Percentiles rank a stretch among this genome's conserved stretches.
These are phyloP conservation scores for Mycogone perniciosa DNA, from an alignment of 2,329 filamentous ascomycete genomes.

Conservation along the genomic window DNA sequence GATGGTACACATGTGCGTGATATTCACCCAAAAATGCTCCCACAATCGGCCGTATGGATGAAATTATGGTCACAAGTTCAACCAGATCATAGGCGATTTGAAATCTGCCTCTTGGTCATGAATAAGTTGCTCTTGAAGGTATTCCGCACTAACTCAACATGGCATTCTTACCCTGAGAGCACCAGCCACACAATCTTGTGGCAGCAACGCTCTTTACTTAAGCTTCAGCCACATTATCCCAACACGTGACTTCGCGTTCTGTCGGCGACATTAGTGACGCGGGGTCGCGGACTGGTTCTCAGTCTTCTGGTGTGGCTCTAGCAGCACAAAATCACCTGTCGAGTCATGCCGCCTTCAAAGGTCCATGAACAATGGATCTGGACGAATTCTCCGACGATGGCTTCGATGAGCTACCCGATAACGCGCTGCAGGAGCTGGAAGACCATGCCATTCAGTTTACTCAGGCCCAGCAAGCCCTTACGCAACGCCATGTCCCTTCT, in stretches of 20 bases:
- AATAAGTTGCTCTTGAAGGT: too few species aligned
- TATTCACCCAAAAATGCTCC: too few species aligned
- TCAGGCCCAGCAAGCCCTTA: slow-evolving; percentile 35
- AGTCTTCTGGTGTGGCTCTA: neutral
- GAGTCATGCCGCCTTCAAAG: slow-evolving; percentile 14
- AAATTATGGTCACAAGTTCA: too few species aligned
- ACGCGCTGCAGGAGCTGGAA: slow-evolving; percentile 56
- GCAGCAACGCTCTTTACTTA: too few species aligned
- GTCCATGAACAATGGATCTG: slow-evolving; percentile 30
- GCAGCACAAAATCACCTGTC: neutral
- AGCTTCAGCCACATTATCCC: neutral
- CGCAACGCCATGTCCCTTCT: slow-evolving; percentile 17
- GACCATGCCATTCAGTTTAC: slow-evolving; percentile 57
- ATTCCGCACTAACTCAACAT: too few species aligned
- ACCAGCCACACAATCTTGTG: neutral
- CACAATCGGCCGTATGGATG: too few species aligned
- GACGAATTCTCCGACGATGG: slow-evolving; percentile 60
- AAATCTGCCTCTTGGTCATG: too few species aligned
- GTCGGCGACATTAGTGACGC: slow-evolving; percentile 10
- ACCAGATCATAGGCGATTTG: too few species aligned
- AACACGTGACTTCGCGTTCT: slow-evolving; percentile 27
- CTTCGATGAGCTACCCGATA: slow-evolving; percentile 54
- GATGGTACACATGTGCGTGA: too few species aligned
- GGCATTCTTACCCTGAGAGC: neutral
- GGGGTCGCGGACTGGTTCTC: neutral